Evolutionary conservation across 805 yeast species (phyloP).

Genomic region (Vanderwaltozyma verrucispora): DNA sequence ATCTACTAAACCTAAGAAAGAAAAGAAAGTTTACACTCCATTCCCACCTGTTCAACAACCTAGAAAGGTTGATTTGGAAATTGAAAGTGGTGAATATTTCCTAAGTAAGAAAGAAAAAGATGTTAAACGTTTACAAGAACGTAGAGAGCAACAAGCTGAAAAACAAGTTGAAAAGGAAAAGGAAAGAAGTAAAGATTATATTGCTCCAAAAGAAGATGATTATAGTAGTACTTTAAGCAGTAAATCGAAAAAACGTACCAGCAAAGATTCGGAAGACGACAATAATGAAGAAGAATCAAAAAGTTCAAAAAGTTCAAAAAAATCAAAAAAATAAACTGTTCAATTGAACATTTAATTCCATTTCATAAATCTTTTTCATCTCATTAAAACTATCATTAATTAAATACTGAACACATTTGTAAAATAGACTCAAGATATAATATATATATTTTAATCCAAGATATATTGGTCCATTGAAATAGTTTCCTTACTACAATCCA

Average conservation of each 20-base stretch:
- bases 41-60: slow-evolving; percentile 98
- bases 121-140: slow-evolving; percentile 57
- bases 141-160: slow-evolving; percentile 68
- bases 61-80: slow-evolving; percentile 92
- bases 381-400: too few species aligned
- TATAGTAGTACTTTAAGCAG: slow-evolving; percentile 32
- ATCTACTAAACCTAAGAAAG: slow-evolving; percentile 53
- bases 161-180: slow-evolving; percentile 51
- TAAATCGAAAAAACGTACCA: background rate
- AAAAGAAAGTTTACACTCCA: slow-evolving; percentile 82
- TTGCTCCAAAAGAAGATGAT: slow-evolving; percentile 73
- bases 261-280: background rate
- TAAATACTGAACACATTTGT: too few species aligned
- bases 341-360: too few species aligned
- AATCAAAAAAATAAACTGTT: background rate
- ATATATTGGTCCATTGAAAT: too few species aligned
- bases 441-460: too few species aligned
- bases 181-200: slow-evolving; percentile 68
- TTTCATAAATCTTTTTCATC: too few species aligned
- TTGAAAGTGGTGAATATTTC: slow-evolving; percentile 98
- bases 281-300: too few species aligned
- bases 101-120: slow-evolving; percentile 78
- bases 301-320: too few species aligned
- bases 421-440: too few species aligned
- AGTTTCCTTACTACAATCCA: too few species aligned